These are phyloP conservation scores for Chrysoporthe cubensis DNA, from an alignment of 2,329 filamentous ascomycete genomes.

Conservation along the genomic window DNA sequence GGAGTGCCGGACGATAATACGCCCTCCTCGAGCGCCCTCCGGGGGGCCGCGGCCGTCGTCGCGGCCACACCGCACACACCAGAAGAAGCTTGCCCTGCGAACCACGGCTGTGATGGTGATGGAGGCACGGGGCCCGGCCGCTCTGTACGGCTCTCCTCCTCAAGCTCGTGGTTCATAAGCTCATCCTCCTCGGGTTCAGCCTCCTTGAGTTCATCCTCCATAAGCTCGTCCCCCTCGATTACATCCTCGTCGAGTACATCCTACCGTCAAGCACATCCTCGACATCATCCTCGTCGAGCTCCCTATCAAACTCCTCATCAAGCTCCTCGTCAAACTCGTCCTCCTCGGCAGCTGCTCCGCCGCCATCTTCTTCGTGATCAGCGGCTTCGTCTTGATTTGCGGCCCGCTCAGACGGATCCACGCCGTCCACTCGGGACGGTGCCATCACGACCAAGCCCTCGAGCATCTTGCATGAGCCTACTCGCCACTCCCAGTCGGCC, in stretches of 20 bases:
- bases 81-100: slow-evolving; percentile 13
- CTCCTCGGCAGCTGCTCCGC: slow-evolving; percentile 38
- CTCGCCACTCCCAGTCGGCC: slow-evolving; percentile 30
- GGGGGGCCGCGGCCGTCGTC: slow-evolving; percentile 55
- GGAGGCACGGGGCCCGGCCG: slow-evolving; percentile 6
- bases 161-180: slow-evolving; percentile 32
- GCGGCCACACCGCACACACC: slow-evolving; percentile 49
- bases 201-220: too few relatives aligned
- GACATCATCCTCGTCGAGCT: too few relatives aligned
- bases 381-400: slow-evolving; percentile 42
- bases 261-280: too few relatives aligned
- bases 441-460: slow-evolving; percentile 27
- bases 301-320: too few relatives aligned
- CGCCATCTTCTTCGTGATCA: slow-evolving; percentile 43
- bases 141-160: slow-evolving; percentile 35
- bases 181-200: slow-evolving; percentile 33
- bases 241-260: too few relatives aligned
- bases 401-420: slow-evolving; percentile 35
- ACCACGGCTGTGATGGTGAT: slow-evolving; percentile 19
- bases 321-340: slow-evolving; percentile 35
- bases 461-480: slow-evolving; percentile 28
- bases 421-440: slow-evolving; percentile 17
- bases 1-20: too few relatives aligned
- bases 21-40: slow-evolving; percentile 43
- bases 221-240: too few relatives aligned